Evolutionary conservation across 768 basidiomycete species (phyloP), one percentile per base, ranked within the genome.

Genomic region (Amanita molliuscula): DNA sequence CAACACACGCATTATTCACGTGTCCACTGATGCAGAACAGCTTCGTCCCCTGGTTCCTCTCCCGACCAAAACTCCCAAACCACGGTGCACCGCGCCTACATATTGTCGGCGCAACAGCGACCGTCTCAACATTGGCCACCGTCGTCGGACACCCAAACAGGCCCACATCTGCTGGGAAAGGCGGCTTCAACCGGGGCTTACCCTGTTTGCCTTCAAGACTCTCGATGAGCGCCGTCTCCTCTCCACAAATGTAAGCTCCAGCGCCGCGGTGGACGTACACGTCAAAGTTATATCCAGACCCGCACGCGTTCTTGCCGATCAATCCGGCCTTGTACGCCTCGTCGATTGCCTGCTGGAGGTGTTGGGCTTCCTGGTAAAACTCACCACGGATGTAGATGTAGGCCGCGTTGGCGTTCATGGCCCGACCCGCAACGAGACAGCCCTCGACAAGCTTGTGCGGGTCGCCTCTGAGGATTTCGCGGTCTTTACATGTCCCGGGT

Each of bases 301-400:
- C 88, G 66, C 94, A 98, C 0, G 93, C 86, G 62, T 96, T 76
- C 65, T 88, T 86, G 50, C 95, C 95, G 50, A 98, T 67, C 47
- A 90, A 72, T 4, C 94, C 93, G 33, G 82, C 82, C 45, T 81
- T 80, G 72, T 99, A 97, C 2, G 95, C 94, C 61, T 97, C 94
- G 57, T 82, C 77, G 67, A 99, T 96, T 47, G 95, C 95, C 64
- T 94, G 89, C 65, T 94, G 89, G 35, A 97, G 78, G 65, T 96
- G 93, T 0, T 80, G 76, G 0, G 94, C 94, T 65, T 97, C 95
- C 64, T 94, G 91, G 68, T 86, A 82, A 71, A 98, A 99, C 66
- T 99, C 95, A 56, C 95, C 95, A 53, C 95, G 94, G 60, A 98
- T 92, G 70, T 99, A 99, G 67, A 99, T 98, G 75, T 98, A 99